Base-by-base conservation (phyloP, 352 stramenopile genomes). In the Porosira glacialis region DNA sequence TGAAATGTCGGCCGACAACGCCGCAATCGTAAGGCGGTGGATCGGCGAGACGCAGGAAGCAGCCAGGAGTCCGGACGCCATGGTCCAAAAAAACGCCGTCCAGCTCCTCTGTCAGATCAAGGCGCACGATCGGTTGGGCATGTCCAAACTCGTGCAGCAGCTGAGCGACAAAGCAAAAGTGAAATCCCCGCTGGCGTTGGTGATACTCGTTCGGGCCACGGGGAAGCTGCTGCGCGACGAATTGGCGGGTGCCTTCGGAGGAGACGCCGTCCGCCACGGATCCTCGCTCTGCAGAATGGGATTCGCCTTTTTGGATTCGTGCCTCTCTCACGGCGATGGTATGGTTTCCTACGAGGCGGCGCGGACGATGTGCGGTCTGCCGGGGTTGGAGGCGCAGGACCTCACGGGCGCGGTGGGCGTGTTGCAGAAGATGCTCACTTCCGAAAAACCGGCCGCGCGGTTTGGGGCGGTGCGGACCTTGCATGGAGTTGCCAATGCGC, bases 311-410 rank as follows among this genome's bases (percentile, higher is more conserved):
- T 77, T 99, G 36, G 94, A 98, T 62, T 93, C 94, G 49, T 98
- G 95, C 89, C 86, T 98, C 2, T 87, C 93, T 19, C 94, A 99
- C 78, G 96, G 97, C 75, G 94, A 92, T 48, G 95, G 98, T 88
- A 97, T 99, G 90, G 95, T 99, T 28, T 96, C 98, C 31, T 98
- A 98, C 76, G 97, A 99, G 85, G 96, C 96, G 1, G 96, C 97
- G 0, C 91, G 92, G 55, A 93, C 95, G 5, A 93, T 99, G 27
- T 98, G 96, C 80, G 83, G 88, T 19, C 86, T 99, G 7, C 94
- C 94, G 8, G 78, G 73, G 5, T 85, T 97, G 10, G 94, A 98
- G 58, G 87, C 93, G 4, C 90, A 94, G 57, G 96, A 99, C 71
- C 68, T 99, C 53, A 93, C 86, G 22, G 93, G 95, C 57, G 95